Base-by-base conservation (phyloP, 148 eudicot genomes). In the Nepenthes mirabilis region DNA sequence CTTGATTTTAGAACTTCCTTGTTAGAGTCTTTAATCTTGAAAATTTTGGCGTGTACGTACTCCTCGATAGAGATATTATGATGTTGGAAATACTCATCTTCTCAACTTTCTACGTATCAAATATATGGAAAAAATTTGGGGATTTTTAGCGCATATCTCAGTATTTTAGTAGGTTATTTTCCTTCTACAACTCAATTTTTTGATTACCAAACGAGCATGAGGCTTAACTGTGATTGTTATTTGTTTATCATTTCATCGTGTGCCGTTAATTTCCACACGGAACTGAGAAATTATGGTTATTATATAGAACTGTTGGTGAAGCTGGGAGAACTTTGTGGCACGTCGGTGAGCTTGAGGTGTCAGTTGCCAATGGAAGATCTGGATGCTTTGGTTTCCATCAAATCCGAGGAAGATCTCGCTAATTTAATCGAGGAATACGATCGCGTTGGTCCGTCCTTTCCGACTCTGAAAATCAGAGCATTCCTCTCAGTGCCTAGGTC, bases 351-450 rank as follows among this genome's bases (percentile, higher is more conserved):
- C 12, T 58, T 80, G 47, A 72, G 71, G 57, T 80, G 79, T 57
- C 72, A 80, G 34, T 52, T 80, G 54, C 85, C 85, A 14, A 53
- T 37, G 1, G 85, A 77, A 57, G 85, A 80, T 53, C 47, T 80
- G 9, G 85, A 80, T 43, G 79, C 74, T 2, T 58, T 77, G 34
- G 72, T 80, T 2, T 71, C 85, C 35, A 67, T 80, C 50, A 77
- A 64, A 11, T 66, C 66, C 52, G 77, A 72, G 33, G 79, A 75
- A 35, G 85, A 80, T 68, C 79, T 74, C 13, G 58, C 63, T 10
- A 58, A 65, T 64, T 47, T 75, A 34, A 63, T 72, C 48, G 80
- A 79, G 12, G 83, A 72, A 52, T 79, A 79, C 65, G 68, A 73
- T 32, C 67, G 65, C 5, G 64, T 51, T 45, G 48, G 8, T 11